A percentile compares a stretch with the other conserved stretches of the same genome.
These are phyloP conservation scores for Athelia sp. DNA, from an alignment of 1,284 basidiomycete species.

Conservation along the genomic window DNA sequence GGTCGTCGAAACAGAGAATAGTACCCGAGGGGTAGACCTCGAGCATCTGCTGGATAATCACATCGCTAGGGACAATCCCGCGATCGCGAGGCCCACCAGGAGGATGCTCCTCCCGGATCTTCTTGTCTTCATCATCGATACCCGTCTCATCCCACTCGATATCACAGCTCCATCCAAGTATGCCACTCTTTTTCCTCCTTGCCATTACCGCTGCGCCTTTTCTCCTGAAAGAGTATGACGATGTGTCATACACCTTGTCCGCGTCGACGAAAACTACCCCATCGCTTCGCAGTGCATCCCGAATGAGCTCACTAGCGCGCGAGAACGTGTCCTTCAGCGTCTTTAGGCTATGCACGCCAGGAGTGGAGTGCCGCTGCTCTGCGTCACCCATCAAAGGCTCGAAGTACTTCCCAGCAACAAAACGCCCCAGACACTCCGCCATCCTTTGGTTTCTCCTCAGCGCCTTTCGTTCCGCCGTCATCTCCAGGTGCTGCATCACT, in stretches of 20 bases:
- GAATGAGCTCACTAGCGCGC: not conserved
- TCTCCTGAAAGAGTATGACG: not conserved
- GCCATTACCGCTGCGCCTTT: not conserved
- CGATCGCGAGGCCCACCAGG: not conserved
- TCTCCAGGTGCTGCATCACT: not conserved
- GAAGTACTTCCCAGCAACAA: not conserved
- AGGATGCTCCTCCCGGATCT: not conserved
- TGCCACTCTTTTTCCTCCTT: not conserved
- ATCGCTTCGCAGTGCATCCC: not conserved
- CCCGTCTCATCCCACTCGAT: not conserved
- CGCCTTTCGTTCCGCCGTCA: not conserved
- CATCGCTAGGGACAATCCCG: not conserved
- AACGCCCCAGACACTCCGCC: not conserved
- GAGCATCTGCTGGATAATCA: not conserved
- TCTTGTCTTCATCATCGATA: not conserved
- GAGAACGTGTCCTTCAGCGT: not conserved
- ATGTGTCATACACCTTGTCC: not conserved
- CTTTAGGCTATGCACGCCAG: not conserved
- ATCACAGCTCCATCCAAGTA: not conserved
- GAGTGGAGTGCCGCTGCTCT: not conserved
- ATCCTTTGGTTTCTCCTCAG: not conserved
- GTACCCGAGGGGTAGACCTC: not conserved
- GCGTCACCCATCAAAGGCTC: not conserved
- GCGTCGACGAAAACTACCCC: not conserved
- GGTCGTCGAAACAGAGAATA: not conserved